phyloP scores from a whole-genome alignment of 2,329 filamentous ascomycete species.

The Fusarium sp. region DNA sequence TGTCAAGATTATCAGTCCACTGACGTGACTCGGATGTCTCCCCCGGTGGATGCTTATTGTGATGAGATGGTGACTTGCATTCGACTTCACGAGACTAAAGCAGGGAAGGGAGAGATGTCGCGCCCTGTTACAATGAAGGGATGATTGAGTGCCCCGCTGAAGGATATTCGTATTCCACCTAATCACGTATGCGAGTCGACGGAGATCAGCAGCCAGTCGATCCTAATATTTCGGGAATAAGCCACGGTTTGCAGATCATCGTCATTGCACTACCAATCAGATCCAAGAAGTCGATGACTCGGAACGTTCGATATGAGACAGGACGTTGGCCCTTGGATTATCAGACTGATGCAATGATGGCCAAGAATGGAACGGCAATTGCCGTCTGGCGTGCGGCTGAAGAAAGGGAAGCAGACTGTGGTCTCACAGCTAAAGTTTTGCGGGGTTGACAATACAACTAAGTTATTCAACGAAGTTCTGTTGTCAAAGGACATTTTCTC shows the following conservation, averaged over 20 bases:
- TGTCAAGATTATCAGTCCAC: background rate
- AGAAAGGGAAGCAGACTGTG: background rate
- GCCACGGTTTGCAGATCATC: background rate
- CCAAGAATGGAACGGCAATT: background rate
- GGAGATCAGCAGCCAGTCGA: background rate
- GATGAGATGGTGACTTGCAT: background rate
- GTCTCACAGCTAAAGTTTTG: background rate
- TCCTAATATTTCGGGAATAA: background rate
- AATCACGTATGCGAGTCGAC: background rate
- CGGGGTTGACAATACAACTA: background rate
- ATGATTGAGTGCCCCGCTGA: background rate
- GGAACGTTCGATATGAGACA: background rate
- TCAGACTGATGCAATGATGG: no score
- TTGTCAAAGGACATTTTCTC: background rate
- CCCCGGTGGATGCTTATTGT: background rate
- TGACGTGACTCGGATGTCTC: background rate
- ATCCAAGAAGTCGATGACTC: no score
- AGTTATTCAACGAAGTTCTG: no score
- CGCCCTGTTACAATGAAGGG: background rate
- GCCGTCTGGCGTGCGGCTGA: background rate
- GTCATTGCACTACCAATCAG: background rate
- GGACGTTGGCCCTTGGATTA: background rate
- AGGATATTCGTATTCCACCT: background rate
- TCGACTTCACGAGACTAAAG: background rate
- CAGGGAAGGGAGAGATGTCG: background rate